Percentiles rank a stretch among this genome's conserved stretches.
Conservation (phyloP, 495 filamentous ascomycete genomes). For the Pyrenopolyporus hunteri region DNA sequence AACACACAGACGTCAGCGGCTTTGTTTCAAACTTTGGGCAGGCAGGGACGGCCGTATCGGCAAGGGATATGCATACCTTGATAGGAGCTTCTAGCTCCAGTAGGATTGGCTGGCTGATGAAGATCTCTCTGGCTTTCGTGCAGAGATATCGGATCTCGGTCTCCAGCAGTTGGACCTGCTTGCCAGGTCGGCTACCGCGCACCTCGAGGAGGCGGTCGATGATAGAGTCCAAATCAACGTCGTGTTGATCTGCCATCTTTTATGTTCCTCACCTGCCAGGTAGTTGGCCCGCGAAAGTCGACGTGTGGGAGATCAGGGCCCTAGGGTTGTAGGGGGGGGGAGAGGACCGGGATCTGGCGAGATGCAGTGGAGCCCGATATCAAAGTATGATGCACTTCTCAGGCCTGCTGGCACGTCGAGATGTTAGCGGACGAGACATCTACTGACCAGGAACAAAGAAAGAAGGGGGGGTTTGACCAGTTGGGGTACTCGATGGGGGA, state of each 20-base stretch:
- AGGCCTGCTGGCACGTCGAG: constrained; percentile 32
- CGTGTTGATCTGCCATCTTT: constrained; percentile 95
- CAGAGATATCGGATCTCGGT: constrained; percentile 97
- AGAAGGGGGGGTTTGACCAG: neutral
- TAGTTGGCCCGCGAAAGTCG: constrained; percentile 46
- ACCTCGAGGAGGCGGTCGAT: constrained; percentile 98
- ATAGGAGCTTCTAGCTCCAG: constrained; percentile 98
- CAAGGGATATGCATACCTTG: constrained; percentile 70
- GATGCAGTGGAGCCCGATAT: constrained; percentile 39
- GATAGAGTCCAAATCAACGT: constrained; percentile 99
- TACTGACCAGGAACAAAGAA: constrained; percentile 19
- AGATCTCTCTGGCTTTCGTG: constrained; percentile 98
- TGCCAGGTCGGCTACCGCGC: constrained; percentile 94
- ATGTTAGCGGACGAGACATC: constrained; percentile 24
- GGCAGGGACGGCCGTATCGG: neutral
- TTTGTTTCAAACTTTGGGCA: neutral
- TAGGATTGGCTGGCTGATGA: constrained; percentile 98
- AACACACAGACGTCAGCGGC: constrained; percentile 23
- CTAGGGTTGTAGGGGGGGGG: constrained; percentile 32
- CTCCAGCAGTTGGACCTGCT: constrained; percentile 97
- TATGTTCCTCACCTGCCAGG: constrained; percentile 52
- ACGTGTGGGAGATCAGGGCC: constrained; percentile 37
- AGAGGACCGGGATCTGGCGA: constrained; percentile 26
- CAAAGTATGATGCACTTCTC: constrained; percentile 46
- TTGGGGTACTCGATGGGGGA: constrained; percentile 13